Base-by-base conservation (phyloP, 352 stramenopile genomes). In the Phytophthora macrochlamydospora region DNA sequence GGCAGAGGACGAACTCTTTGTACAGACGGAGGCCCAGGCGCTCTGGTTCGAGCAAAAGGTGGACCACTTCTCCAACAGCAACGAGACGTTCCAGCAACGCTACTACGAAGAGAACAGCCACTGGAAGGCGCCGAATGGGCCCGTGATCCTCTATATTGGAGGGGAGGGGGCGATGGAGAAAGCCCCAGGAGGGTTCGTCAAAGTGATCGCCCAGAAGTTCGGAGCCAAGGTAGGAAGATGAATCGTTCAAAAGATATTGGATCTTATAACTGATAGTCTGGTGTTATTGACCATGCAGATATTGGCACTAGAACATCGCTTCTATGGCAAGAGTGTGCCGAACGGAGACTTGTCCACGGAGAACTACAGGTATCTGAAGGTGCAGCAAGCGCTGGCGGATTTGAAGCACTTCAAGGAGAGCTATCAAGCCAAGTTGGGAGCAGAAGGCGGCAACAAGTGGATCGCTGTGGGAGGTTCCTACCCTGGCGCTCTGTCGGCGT, bases 251-350 rank as follows among this genome's bases (percentile, higher is more conserved):
- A 35, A 28, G 11, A 2, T 56, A 13, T 50, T 30, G 50, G 44
- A 45, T 37, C 54, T 51, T 18, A 32, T 56, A 50, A 24, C 33
- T 66, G 28, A n/a, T 53, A 18, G 29, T 18, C 6, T 33, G 43
- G 3, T 45, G 28, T 60, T 31, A 51, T 2, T 33, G 18, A 49
- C 35, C 3, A 33, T 60, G 29, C 63, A 91, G 68, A 83, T 95
- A 56, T 56, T 96, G 55, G 85, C 90, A 42, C 71, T 97, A 12
- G 90, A 97, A 59, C 90, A 97, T 62, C 83, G 90, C 12, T 97
- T 95, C 49, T 97, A 97, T 53, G 90, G 90, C 30, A 83, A 94
- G 63, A 94, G 83, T 59, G 67, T 94, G 13, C 89, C 90, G n/a
- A 90, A 91, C 31, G 71, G 73, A 30, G 81, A 91, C 61, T 64